Conservation (phyloP, 768 basidiomycete genomes). For the Gyrodon lividus region DNA sequence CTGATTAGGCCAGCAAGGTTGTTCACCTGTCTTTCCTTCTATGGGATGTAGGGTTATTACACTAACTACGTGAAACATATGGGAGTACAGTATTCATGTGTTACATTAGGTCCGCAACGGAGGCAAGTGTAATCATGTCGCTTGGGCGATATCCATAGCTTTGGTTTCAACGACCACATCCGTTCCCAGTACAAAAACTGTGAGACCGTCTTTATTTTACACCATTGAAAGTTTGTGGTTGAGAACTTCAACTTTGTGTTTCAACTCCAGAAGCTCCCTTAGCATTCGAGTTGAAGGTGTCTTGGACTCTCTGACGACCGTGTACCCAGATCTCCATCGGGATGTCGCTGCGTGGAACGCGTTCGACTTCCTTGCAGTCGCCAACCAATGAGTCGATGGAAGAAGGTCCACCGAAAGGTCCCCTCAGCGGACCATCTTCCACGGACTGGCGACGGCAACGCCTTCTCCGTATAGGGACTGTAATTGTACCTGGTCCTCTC, state of each 20-base stretch:
- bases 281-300: neutral
- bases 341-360: constrained; percentile 20
- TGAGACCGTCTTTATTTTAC: too few relatives aligned
- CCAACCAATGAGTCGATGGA: constrained; percentile 9
- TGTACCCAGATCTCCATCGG: neutral
- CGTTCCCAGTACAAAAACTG: too few relatives aligned
- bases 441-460: constrained; percentile 63
- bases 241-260: too few relatives aligned
- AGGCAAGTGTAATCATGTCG: too few relatives aligned
- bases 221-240: too few relatives aligned
- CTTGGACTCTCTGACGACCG: neutral
- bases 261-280: neutral
- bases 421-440: constrained; percentile 49
- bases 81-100: too few relatives aligned
- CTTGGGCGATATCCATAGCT: neutral
- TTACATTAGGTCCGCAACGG: too few relatives aligned
- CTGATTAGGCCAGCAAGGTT: too few relatives aligned
- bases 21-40: too few relatives aligned
- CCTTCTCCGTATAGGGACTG: constrained; percentile 51
- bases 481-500: neutral
- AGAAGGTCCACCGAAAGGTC: constrained; percentile 29
- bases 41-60: too few relatives aligned
- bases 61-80: too few relatives aligned
- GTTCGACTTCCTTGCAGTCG: constrained; percentile 22
- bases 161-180: neutral